A percentile compares a stretch with the other conserved stretches of the same genome.
phyloP scores from a whole-genome alignment of 2,329 filamentous ascomycete species.

The Coniella lustricola region DNA sequence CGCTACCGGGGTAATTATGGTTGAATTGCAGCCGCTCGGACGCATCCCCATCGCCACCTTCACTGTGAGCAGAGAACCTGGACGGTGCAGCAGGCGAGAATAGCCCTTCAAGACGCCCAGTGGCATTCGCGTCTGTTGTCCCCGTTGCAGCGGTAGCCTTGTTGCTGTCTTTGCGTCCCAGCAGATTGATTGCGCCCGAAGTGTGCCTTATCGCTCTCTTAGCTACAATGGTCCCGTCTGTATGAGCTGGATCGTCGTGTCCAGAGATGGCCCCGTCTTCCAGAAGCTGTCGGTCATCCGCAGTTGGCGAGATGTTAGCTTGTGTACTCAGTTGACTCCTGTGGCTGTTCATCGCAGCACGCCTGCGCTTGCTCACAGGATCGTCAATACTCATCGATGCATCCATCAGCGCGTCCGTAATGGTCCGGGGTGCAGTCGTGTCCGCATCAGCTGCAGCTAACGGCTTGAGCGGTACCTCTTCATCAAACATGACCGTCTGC shows the following conservation, averaged over 20 bases:
- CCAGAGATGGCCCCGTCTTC: slow-evolving; percentile 22
- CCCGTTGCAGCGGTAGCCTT: slow-evolving; percentile 53
- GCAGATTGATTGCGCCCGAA: slow-evolving; percentile 51
- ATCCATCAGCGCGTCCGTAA: slow-evolving; percentile 84
- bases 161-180: slow-evolving; percentile 52
- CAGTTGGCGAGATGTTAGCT: slow-evolving; percentile 31
- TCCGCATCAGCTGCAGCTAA: slow-evolving; percentile 27
- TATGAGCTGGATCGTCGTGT: slow-evolving; percentile 5
- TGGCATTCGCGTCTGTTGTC: slow-evolving; percentile 52
- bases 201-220: slow-evolving; percentile 47
- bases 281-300: slow-evolving; percentile 27
- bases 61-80: slow-evolving; percentile 26
- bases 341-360: slow-evolving; percentile 45
- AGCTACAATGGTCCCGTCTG: slow-evolving; percentile 23
- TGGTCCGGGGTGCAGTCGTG: slow-evolving; percentile 58
- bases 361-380: slow-evolving; percentile 46
- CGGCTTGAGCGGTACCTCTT: slow-evolving; percentile 48
- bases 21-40: slow-evolving; percentile 49
- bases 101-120: slow-evolving; percentile 53
- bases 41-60: slow-evolving; percentile 25
- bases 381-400: slow-evolving; percentile 84
- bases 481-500: slow-evolving; percentile 90
- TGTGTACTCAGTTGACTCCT: slow-evolving; percentile 36
- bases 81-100: slow-evolving; percentile 34
- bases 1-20: slow-evolving; percentile 81